These are phyloP conservation scores for Fraxinus paxiana DNA, from an alignment of 305 asterid genomes.

Conservation along the genomic window DNA sequence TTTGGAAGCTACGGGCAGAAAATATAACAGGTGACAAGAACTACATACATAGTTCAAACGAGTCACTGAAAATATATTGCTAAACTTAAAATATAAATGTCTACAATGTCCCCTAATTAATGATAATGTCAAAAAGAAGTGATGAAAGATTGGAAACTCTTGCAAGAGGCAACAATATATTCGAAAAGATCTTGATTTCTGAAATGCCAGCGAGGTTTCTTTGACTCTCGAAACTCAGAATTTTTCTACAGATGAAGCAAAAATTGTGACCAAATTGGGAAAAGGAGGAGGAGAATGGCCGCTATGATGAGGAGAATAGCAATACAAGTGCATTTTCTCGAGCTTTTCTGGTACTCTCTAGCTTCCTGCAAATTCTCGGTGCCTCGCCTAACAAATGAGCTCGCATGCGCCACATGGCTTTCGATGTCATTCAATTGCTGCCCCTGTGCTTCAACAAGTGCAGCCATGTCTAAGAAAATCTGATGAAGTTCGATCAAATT, in stretches of 20 bases:
- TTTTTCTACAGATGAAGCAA: conserved; percentile 15
- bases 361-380: conserved; percentile 67
- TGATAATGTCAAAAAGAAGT: not conserved
- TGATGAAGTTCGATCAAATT: conserved; percentile 71
- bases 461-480: conserved; percentile 73
- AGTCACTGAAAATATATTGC: not conserved
- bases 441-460: conserved; percentile 71
- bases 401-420: conserved; percentile 71
- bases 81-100: not conserved
- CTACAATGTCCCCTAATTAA: not conserved
- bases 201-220: not conserved
- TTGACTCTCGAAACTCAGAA: not conserved
- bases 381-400: conserved; percentile 70
- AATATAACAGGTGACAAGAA: not conserved
- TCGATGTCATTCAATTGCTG: conserved; percentile 63
- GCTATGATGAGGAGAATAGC: conserved; percentile 48
- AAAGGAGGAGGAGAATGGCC: conserved; percentile 33
- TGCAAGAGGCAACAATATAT: not conserved
- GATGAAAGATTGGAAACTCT: not conserved
- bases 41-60: not conserved
- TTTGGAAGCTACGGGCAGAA: not conserved
- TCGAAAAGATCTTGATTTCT: not conserved
- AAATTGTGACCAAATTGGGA: conserved; percentile 58
- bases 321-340: conserved; percentile 54
- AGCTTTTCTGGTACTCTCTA: conserved; percentile 54